These are phyloP conservation scores for Cryoendolithus antarcticus DNA, from an alignment of 2,329 filamentous ascomycete genomes.

Conservation along the genomic window DNA sequence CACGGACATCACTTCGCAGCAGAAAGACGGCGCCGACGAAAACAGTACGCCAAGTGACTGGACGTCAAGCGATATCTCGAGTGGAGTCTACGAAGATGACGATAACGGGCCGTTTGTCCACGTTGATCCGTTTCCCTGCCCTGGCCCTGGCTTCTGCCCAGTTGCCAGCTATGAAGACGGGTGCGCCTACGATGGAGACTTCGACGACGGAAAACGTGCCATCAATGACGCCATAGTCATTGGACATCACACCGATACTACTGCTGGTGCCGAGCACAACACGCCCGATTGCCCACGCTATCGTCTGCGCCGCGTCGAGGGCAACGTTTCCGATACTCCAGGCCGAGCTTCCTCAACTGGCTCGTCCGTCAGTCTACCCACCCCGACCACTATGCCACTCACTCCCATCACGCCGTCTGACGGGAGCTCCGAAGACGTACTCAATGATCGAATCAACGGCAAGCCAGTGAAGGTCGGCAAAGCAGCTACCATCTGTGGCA, in stretches of 20 bases:
- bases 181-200: constrained; percentile 16
- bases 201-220: constrained; percentile 15
- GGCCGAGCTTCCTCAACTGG: constrained; percentile 16
- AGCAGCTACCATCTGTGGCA: constrained; percentile 8
- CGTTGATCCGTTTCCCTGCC: constrained; percentile 15
- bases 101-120: constrained; percentile 6
- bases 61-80: constrained; percentile 12
- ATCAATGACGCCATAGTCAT: constrained; percentile 15
- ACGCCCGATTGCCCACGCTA: constrained; percentile 2
- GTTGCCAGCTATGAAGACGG: constrained; percentile 15
- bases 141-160: constrained; percentile 15
- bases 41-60: constrained; percentile 15
- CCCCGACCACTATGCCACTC: constrained; percentile 11
- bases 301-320: constrained; percentile 9
- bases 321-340: constrained; percentile 12
- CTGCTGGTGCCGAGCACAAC: background rate
- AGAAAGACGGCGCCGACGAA: constrained; percentile 9
- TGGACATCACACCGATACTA: no score
- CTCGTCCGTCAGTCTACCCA: constrained; percentile 21
- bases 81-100: constrained; percentile 9
- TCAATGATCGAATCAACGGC: constrained; percentile 5
- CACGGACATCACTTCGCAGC: constrained; percentile 19
- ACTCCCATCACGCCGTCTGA: constrained; percentile 8
- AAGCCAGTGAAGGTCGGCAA: constrained; percentile 7
- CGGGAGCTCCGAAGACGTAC: constrained; percentile 8